Base-by-base conservation (phyloP, 164 flowering plant genomes). In the Berberis thunbergii region DNA sequence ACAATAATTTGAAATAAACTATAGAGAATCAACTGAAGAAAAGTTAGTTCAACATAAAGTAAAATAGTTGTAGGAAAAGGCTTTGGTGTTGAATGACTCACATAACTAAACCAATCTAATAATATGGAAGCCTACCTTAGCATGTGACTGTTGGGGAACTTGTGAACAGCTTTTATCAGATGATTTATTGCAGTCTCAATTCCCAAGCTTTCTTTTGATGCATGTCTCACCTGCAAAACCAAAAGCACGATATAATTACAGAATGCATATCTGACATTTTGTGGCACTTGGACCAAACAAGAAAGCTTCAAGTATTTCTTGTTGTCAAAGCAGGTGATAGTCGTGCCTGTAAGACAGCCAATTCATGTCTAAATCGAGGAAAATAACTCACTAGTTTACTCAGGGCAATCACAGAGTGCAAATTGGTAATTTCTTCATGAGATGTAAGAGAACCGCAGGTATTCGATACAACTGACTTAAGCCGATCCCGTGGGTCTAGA, bases 81-180 rank as follows among this genome's bases (percentile, higher is more conserved):
- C 26, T 26, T 26, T 26, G 26, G 26, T 26, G 0, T 26, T 26
- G 26, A 26, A 26, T 26, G 26, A 26, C 26, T 26, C 26, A 26
- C 26, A 26, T 26, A 26, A 26, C 26, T 26, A 26, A 26, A 26
- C 26, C 26, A 26, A 26, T 26, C 26, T 26, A 26, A 26, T 26
- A 26, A 26, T 26, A 26, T 26, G 26, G 38, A 59, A 13, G 58
- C 48, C 46, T 76, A 93, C 97, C 97, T 89, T 77, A 88, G 49
- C 74, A 78, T 73, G 66, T 9, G 67, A 75, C 91, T 83, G 61
- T 76, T 78, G 58, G 98, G 98, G 65, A 69, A 86, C 76, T 73
- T 77, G 67, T 94, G 97, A 73, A 94, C 83, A 64, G 75, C 84
- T 74, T 81, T 94, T 63, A 80, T 86, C 50, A 94, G 87, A 69